Conservation (phyloP, 345 rosid species). For the Hypericum perforatum region DNA sequence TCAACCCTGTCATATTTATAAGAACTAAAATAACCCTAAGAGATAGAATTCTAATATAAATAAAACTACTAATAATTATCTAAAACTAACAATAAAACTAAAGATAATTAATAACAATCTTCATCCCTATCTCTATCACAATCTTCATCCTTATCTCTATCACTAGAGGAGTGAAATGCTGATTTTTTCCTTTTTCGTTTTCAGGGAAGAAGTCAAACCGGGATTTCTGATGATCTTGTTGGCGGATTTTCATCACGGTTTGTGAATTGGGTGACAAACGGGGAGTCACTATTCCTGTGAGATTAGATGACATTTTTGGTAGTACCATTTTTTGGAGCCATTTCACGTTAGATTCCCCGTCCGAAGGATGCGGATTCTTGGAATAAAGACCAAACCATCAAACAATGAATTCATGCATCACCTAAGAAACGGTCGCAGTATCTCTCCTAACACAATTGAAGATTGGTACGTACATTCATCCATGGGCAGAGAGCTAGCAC, state of each 20-base stretch:
- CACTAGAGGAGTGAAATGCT: neutral
- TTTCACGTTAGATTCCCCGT: conserved; percentile 22
- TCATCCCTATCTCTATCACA: too few species aligned
- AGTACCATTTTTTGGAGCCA: conserved; percentile 6
- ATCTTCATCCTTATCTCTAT: too few species aligned
- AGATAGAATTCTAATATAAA: too few species aligned
- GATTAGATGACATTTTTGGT: conserved; percentile 8
- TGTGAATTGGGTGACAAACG: conserved; percentile 56
- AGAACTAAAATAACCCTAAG: too few species aligned
- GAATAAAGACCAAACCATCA: conserved; percentile 9
- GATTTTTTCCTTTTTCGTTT: neutral
- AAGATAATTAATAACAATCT: too few species aligned
- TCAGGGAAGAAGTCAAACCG: conserved; percentile 36
- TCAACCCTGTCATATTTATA: too few species aligned
- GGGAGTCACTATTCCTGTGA: conserved; percentile 32
- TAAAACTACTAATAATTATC: too few species aligned
- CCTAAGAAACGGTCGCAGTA: neutral
- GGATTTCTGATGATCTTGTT: conserved; percentile 8
- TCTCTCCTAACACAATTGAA: too few species aligned
- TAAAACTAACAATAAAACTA: too few species aligned
- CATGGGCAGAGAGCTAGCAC: neutral
- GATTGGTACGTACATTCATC: too few species aligned
- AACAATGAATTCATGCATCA: conserved; percentile 9
- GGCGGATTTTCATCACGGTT: conserved; percentile 41
- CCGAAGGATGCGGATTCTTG: conserved; percentile 44